Evolutionary conservation across 78 protist genomes (phyloP), one percentile per base, ranked within the genome.

Genomic region (Goniomonas avonlea): DNA sequence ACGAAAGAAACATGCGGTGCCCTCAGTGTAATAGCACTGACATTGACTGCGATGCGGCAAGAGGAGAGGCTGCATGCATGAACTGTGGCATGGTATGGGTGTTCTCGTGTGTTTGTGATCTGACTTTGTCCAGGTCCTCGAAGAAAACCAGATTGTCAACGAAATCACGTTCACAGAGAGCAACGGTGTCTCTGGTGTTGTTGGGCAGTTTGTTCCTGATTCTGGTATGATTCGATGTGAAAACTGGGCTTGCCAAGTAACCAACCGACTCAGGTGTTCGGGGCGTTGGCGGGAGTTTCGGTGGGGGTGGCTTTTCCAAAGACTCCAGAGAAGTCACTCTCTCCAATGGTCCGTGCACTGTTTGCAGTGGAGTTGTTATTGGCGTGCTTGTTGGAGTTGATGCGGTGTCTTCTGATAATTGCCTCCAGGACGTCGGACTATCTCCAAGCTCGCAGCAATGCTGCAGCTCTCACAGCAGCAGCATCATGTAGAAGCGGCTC

Each of bases 401-500:
- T n/a, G n/a, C n/a, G n/a, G n/a, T n/a, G n/a, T n/a, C n/a, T n/a
- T n/a, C n/a, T n/a, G n/a, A n/a, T n/a, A n/a, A n/a, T n/a, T n/a
- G n/a, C n/a, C n/a, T n/a, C n/a, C n/a, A n/a, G n/a, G n/a, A 43
- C 9, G 60, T 25, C 60, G 31, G 70, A 13, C n/a, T 35, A 73
- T 82, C 70, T 18, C 71, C 27, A 81, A 76, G 34, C 48, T 82
- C 47, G 81, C 86, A 1, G 73, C 21, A 15, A 39, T 48, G 35
- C 50, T 82, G 2, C 37, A 38, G 18, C 65, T 81, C 21, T n/a
- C n/a, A n/a, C n/a, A n/a, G n/a, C 1, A 32, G 27, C n/a, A 48
- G 34, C 61, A 71, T 34, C 81, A 80, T 40, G 27, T 53, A 5
- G 91, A 87, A 1, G 82, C 79, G 2, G 88, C 91, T 3, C 61